Percentiles rank a stretch among this genome's conserved stretches.
Conservation (phyloP, 176 grass and related monocot genomes). For the Saccharum spontaneum region DNA sequence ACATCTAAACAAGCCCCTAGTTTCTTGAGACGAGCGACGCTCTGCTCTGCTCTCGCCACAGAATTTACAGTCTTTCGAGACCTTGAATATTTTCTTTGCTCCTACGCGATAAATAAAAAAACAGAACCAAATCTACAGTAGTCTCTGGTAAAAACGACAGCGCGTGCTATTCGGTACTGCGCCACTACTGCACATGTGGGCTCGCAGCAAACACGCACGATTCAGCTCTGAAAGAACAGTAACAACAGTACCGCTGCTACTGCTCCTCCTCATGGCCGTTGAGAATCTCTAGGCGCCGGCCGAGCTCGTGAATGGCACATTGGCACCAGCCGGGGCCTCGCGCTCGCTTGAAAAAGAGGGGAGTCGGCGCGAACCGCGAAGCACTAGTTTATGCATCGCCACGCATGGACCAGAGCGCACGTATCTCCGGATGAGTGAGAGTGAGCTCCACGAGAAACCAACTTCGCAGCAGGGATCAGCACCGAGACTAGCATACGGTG, state of each 20-base stretch:
- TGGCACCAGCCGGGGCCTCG: not conserved
- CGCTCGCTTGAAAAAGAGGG: constrained; percentile 25
- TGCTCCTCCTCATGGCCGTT: not conserved
- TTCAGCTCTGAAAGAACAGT: not conserved
- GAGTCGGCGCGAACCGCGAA: constrained; percentile 9
- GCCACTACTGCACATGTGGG: too few species aligned
- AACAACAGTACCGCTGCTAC: not conserved
- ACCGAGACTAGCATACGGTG: not conserved
- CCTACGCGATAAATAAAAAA: not conserved
- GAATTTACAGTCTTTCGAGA: not conserved
- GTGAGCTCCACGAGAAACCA: not conserved
- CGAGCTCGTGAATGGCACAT: constrained; percentile 14
- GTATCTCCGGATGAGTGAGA: not conserved
- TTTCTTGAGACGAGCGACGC: not conserved
- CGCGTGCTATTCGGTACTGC: not conserved
- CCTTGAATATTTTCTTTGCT: not conserved
- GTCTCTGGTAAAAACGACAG: not conserved
- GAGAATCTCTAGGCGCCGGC: constrained; percentile 27
- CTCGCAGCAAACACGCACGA: not conserved
- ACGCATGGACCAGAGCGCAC: not conserved
- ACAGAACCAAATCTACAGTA: too few species aligned
- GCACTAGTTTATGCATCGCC: constrained; percentile 19
- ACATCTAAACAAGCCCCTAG: too few species aligned
- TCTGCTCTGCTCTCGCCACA: not conserved
- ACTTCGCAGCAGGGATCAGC: not conserved